Conservation (phyloP, 345 rosid species). For the Melaleuca alternifolia region DNA sequence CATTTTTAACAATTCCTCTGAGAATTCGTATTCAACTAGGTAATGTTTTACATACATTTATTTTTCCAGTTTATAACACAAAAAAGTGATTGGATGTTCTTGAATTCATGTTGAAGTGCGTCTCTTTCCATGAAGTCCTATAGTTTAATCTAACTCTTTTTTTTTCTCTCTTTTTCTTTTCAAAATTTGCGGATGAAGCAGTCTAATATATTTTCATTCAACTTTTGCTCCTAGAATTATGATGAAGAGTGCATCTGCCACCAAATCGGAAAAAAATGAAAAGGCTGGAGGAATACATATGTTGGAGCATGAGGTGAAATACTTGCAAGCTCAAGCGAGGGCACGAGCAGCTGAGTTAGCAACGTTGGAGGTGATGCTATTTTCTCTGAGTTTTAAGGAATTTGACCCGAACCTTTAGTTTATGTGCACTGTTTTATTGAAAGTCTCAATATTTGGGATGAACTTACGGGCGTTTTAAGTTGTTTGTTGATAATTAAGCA, state of each 20-base stretch:
- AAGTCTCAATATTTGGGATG: background rate
- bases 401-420: background rate
- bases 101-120: background rate
- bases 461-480: background rate
- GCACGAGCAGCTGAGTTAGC: background rate
- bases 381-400: background rate
- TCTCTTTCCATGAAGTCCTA: background rate
- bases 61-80: background rate
- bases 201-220: background rate
- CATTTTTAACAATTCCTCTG: background rate
- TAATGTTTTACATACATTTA: background rate
- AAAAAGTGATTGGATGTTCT: background rate
- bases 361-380: background rate
- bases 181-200: background rate
- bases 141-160: background rate
- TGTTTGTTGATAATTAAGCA: background rate
- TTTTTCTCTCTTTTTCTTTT: background rate
- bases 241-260: background rate
- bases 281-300: background rate
- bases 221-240: background rate
- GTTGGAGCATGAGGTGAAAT: background rate
- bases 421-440: background rate
- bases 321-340: background rate
- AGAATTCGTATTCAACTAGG: background rate
- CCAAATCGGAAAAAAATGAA: background rate